These are phyloP conservation scores for Teratosphaeria destructans DNA, from an alignment of 2,329 filamentous ascomycete species.

Conservation along the genomic window DNA sequence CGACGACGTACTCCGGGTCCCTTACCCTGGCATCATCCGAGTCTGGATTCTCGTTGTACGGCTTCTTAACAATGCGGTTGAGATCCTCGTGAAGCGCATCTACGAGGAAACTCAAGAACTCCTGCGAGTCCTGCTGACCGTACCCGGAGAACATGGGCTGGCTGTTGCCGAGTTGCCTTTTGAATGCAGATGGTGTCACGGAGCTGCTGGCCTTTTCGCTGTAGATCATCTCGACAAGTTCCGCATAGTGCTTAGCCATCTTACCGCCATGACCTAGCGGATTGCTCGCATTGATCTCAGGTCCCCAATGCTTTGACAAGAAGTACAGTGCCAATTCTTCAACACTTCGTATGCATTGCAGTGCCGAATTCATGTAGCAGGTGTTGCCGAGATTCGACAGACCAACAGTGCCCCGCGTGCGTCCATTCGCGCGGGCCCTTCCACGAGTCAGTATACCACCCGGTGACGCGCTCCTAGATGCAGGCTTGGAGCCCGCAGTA, in stretches of 20 bases:
- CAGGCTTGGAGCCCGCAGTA: conserved; percentile 27
- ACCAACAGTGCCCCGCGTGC: conserved; percentile 66
- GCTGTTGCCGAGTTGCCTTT: conserved; percentile 67
- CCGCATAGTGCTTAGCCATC: conserved; percentile 75
- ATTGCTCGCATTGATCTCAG: conserved; percentile 77
- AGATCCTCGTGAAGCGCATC: conserved; percentile 93
- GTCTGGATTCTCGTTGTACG: conserved; percentile 94
- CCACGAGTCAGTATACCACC: conserved; percentile 58
- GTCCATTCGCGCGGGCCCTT: conserved; percentile 57
- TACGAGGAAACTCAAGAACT: conserved; percentile 88
- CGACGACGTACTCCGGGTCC: conserved; percentile 66
- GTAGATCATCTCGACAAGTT: conserved; percentile 69
- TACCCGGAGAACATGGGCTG: conserved; percentile 85
- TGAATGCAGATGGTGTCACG: conserved; percentile 71
- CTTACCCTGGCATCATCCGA: conserved; percentile 93
- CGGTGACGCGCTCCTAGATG: conserved; percentile 32
- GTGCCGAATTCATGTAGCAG: conserved; percentile 97
- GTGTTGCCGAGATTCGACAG: conserved; percentile 90
- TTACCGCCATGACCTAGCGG: conserved; percentile 75
- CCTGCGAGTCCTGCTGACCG: conserved; percentile 93
- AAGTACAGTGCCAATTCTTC: conserved; percentile 93
- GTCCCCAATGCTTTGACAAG: conserved; percentile 57
- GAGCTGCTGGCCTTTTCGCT: conserved; percentile 55
- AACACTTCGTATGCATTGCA: conserved; percentile 88
- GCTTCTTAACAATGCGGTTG: conserved; percentile 88